A percentile compares a stretch with the other conserved stretches of the same genome.
These are phyloP conservation scores for Hypoxylon sp. DNA, from an alignment of 2,329 filamentous ascomycete genomes.

Conservation along the genomic window DNA sequence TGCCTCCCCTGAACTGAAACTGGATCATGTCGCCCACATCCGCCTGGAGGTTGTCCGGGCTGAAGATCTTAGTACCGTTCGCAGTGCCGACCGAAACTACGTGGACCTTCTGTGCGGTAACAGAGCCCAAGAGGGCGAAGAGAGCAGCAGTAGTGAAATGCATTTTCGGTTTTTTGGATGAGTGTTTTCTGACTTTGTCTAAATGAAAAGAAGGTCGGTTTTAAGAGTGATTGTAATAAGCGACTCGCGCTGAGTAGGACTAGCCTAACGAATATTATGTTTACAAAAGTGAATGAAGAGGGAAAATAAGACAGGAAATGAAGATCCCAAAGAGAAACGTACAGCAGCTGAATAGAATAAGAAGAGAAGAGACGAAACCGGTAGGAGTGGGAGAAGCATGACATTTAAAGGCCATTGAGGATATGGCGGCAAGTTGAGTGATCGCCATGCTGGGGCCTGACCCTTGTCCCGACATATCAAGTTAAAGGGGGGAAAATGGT, in stretches of 20 bases:
- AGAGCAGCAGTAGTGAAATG: conserved; percentile 62
- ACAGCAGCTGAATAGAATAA: conserved; percentile 41
- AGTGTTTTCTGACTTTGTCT: conserved; percentile 36
- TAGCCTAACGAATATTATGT: conserved; percentile 58
- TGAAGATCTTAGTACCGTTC: conserved; percentile 71
- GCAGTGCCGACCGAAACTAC: conserved; percentile 73
- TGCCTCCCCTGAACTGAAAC: conserved; percentile 75
- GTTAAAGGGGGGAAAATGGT: conserved; percentile 44
- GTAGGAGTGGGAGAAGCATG: conserved; percentile 53
- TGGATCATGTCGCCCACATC: conserved; percentile 72
- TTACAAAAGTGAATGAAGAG: conserved; percentile 21
- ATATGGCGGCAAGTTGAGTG: conserved; percentile 51
- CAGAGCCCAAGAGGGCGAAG: conserved; percentile 62
- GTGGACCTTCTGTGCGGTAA: conserved; percentile 62
- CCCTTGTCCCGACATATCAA: conserved; percentile 48
- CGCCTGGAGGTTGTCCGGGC: conserved; percentile 74
- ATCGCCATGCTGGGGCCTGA: conserved; percentile 53
- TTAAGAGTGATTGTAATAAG: conserved; percentile 51
- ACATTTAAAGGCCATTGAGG: conserved; percentile 57
- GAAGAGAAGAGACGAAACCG: conserved; percentile 49
- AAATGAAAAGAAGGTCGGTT: conserved; percentile 47
- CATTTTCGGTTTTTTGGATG: conserved; percentile 60
- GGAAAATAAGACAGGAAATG: conserved; percentile 43
- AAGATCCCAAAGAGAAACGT: conserved; percentile 48
- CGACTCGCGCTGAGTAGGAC: conserved; percentile 65